Percentiles rank a stretch among this genome's conserved stretches.
phyloP scores from a whole-genome alignment of 805 yeast species.

The Candida hungchunana region DNA sequence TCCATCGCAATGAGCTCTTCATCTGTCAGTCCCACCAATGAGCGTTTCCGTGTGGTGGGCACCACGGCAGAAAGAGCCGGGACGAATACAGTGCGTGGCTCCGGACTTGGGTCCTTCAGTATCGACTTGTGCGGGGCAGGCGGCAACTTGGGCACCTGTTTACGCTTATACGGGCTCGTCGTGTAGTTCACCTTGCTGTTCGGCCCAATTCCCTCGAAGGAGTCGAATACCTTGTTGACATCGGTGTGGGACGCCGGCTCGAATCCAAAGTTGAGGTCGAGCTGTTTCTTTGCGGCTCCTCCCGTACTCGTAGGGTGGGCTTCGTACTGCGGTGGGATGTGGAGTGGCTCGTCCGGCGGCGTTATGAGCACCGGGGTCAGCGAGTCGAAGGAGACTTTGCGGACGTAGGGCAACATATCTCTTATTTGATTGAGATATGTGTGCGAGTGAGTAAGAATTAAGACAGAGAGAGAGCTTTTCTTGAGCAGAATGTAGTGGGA shows the following conservation, averaged over 20 bases:
- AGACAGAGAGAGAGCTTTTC: too few species aligned
- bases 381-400: slow-evolving; percentile 26
- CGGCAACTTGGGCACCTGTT: slow-evolving; percentile 23
- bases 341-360: slow-evolving; percentile 21
- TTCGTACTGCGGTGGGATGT: slow-evolving; percentile 25
- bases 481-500: too few species aligned
- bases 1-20: slow-evolving; percentile 26
- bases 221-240: slow-evolving; percentile 15
- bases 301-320: neutral
- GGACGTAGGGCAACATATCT: slow-evolving; percentile 18
- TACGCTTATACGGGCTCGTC: slow-evolving; percentile 3
- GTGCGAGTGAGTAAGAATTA: too few species aligned
- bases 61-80: slow-evolving; percentile 3
- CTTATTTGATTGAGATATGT: too few species aligned
- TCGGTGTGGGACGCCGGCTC: slow-evolving; percentile 17
- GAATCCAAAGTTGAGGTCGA: slow-evolving; percentile 25
- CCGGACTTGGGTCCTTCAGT: slow-evolving; percentile 11
- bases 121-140: slow-evolving; percentile 25
- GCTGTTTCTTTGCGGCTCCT: neutral
- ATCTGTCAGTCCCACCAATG: slow-evolving; percentile 24
- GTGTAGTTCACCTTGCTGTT: neutral
- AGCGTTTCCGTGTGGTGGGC: slow-evolving; percentile 17
- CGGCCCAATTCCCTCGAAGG: slow-evolving; percentile 14
- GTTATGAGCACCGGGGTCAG: slow-evolving; percentile 17
- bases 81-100: slow-evolving; percentile 3